phyloP scores from a whole-genome alignment of 2,329 filamentous ascomycete species.

The Davidsoniella neocaledoniae region DNA sequence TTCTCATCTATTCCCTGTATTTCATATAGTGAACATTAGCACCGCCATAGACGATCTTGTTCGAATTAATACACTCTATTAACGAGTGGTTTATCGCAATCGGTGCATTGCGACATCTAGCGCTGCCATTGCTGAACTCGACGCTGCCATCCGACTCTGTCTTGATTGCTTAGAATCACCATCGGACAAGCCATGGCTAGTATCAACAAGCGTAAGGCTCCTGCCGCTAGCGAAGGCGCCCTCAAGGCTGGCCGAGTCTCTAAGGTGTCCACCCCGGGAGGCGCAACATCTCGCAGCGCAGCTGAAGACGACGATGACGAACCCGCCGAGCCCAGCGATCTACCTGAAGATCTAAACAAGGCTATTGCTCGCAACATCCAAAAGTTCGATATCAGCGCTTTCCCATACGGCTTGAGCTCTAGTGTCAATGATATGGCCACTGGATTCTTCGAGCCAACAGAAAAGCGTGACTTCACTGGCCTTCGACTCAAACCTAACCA shows the following conservation, averaged over 20 bases:
- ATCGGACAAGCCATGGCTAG: constrained; percentile 34
- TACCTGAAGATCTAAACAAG: constrained; percentile 27
- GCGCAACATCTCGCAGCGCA: constrained; percentile 41
- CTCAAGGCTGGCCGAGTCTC: constrained; percentile 41
- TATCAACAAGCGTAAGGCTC: constrained; percentile 49
- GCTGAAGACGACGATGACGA: constrained; percentile 35
- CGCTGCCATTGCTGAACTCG: not conserved
- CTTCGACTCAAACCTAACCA: constrained; percentile 76
- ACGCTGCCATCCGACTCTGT: not conserved
- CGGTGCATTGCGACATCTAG: constrained; percentile 1
- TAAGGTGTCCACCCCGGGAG: constrained; percentile 41
- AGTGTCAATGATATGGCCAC: constrained; percentile 27
- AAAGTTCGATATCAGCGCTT: constrained; percentile 44
- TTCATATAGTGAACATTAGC: too few relatives aligned
- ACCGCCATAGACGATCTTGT: too few relatives aligned
- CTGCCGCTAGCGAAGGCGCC: constrained; percentile 27
- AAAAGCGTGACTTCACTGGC: constrained; percentile 55
- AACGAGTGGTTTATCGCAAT: not conserved
- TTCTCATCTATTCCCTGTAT: too few relatives aligned
- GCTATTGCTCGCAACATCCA: constrained; percentile 37
- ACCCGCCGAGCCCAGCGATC: constrained; percentile 24
- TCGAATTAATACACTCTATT: too few relatives aligned
- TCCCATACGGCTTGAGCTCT: constrained; percentile 16
- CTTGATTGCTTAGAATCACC: not conserved
- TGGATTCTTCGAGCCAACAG: constrained; percentile 27